Evolutionary conservation across 1,284 basidiomycete species (phyloP).

Genomic region (Rhodotorula sp.): DNA sequence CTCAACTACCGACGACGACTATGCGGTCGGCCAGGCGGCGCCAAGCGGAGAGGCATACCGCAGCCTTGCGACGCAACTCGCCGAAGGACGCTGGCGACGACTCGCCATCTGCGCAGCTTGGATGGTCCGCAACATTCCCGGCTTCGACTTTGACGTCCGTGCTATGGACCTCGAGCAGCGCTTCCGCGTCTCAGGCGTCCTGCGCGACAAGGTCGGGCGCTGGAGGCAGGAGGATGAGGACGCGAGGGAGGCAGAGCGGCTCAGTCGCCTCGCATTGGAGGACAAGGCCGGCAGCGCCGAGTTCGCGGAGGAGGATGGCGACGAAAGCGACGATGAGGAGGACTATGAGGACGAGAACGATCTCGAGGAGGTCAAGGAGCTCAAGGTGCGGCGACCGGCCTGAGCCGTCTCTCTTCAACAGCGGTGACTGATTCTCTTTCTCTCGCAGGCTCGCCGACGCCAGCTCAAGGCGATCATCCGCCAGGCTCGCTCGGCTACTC

Average conservation of each 20-base stretch:
- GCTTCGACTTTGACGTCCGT: constrained; percentile 61
- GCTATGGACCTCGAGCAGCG: background rate
- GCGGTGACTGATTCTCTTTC: constrained; percentile 3
- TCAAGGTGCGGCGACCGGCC: constrained; percentile 34
- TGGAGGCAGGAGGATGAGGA: constrained; percentile 72
- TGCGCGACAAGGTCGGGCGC: constrained; percentile 65
- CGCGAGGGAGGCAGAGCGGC: constrained; percentile 40
- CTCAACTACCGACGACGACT: constrained; percentile 48
- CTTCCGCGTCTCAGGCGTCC: constrained; percentile 59
- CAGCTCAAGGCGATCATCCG: constrained; percentile 50
- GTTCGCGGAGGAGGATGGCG: constrained; percentile 35
- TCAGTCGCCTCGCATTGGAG: constrained; percentile 31
- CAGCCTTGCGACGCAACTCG: constrained; percentile 53
- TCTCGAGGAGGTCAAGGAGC: constrained; percentile 26
- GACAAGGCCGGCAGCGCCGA: constrained; percentile 31
- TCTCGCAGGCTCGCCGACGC: constrained; percentile 46
- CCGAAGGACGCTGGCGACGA: constrained; percentile 64
- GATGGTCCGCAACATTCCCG: constrained; percentile 68
- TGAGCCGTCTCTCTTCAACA: too few species aligned
- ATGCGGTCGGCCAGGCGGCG: constrained; percentile 55
- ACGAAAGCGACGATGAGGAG: constrained; percentile 50
- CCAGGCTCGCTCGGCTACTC: constrained; percentile 24
- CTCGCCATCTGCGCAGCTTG: constrained; percentile 68
- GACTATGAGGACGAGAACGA: constrained; percentile 46
- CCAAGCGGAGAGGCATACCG: constrained; percentile 7